Evolutionary conservation across 371 early-diverging fungal species (phyloP).

Genomic region (Mucor racemosus): DNA sequence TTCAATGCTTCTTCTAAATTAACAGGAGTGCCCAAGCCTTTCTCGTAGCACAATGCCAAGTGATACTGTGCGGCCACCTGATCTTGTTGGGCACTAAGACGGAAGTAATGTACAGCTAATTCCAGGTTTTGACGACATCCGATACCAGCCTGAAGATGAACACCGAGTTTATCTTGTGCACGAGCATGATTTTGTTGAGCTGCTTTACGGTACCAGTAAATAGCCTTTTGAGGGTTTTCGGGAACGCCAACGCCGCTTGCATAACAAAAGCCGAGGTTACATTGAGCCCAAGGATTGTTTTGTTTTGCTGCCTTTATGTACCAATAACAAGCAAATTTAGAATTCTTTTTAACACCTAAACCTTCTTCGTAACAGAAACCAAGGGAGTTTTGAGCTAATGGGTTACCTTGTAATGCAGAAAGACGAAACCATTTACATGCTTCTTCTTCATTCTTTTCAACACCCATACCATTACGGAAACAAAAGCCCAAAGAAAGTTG

Average conservation of each 20-base stretch:
- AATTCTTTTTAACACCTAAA: slow-evolving; percentile 64
- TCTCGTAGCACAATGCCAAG: slow-evolving; percentile 64
- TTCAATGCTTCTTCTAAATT: slow-evolving; percentile 59
- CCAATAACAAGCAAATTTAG: slow-evolving; percentile 77
- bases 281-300: slow-evolving; percentile 88
- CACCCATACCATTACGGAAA: slow-evolving; percentile 74
- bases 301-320: slow-evolving; percentile 79
- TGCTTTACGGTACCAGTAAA: slow-evolving; percentile 76
- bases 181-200: slow-evolving; percentile 70
- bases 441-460: slow-evolving; percentile 60
- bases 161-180: slow-evolving; percentile 85
- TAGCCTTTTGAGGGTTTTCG: slow-evolving; percentile 62
- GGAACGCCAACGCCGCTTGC: slow-evolving; percentile 80
- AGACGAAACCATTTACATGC: slow-evolving; percentile 71
- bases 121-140: slow-evolving; percentile 59
- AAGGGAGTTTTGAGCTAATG: slow-evolving; percentile 80
- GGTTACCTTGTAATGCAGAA: slow-evolving; percentile 70
- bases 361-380: slow-evolving; percentile 88
- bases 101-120: slow-evolving; percentile 44
- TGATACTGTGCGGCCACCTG: slow-evolving; percentile 65
- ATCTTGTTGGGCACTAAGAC: slow-evolving; percentile 68
- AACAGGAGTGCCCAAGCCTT: slow-evolving; percentile 65
- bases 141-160: slow-evolving; percentile 77
- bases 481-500: slow-evolving; percentile 86
- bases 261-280: slow-evolving; percentile 85